A percentile compares a stretch with the other conserved stretches of the same genome.
Evolutionary conservation across 306 rosid genomes (phyloP).

Genomic region (Vigna reflexopilosa): DNA sequence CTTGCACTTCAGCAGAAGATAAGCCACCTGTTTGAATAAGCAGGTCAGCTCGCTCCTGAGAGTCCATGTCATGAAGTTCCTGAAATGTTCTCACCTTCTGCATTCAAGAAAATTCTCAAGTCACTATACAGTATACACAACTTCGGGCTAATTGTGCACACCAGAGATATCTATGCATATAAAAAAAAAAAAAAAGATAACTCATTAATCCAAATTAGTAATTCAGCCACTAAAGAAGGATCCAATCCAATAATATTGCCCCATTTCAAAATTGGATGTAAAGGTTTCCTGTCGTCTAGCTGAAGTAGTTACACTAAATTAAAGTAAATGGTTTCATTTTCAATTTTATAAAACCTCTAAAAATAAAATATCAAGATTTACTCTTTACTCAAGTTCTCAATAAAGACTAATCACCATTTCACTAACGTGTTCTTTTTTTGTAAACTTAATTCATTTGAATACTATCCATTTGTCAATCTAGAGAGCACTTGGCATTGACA

Average conservation of each 20-base stretch:
- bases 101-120: slow-evolving; percentile 43
- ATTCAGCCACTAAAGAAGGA: slow-evolving; percentile 26
- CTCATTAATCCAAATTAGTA: slow-evolving; percentile 15
- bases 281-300: not conserved
- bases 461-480: slow-evolving; percentile 25
- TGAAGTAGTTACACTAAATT: not conserved
- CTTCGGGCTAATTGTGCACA: not conserved
- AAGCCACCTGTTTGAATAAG: slow-evolving; percentile 82
- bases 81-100: slow-evolving; percentile 94
- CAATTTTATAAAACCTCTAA: not conserved
- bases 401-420: not conserved
- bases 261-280: not conserved
- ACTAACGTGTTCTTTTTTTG: not conserved
- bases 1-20: slow-evolving; percentile 74
- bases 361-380: not conserved
- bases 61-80: slow-evolving; percentile 83
- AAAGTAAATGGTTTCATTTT: not conserved
- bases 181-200: not conserved
- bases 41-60: slow-evolving; percentile 82
- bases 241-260: not conserved
- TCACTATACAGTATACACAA: slow-evolving; percentile 16
- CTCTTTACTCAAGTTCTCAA: not conserved
- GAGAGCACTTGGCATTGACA: slow-evolving; percentile 29
- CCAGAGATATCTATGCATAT: slow-evolving; percentile 5
- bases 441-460: slow-evolving; percentile 2